Evolutionary conservation across 2,329 filamentous ascomycete genomes (phyloP), one percentile per base, ranked within the genome.

Genomic region (Chrysosporium queenslandicum): DNA sequence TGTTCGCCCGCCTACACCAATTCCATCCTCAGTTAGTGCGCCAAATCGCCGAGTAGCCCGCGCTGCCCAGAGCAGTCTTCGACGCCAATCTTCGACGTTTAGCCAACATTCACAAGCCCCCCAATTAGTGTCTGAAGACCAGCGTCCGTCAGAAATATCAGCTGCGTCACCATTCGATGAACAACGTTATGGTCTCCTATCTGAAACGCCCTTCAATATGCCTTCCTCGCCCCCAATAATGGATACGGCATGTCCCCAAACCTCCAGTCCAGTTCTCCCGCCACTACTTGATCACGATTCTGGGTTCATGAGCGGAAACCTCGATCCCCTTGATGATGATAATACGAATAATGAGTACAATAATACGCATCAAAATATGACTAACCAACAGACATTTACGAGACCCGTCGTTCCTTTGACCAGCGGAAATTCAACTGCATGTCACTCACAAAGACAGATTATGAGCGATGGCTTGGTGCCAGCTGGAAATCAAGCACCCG

Each of bases 191-290:
- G 71, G 71, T 52, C 72, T 72, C 54, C 68, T 73, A 7, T 74
- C 75, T 41, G 75, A 85, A 52, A 94, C 88, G 49, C 85, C 88
- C 3, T 82, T 81, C 46, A 86, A 87, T 50, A 87, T 97, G 60
- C 86, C 86, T 1, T 97, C 92, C 0, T 97, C 91, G 2, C 91
- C 91, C 12, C 92, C 92, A 0, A 76, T 94, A 1, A 81, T 89
- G 56, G 78, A 80, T 58, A 77, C 77, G 34, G 73, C 75, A 27
- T 73, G 75, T 23, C 82, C 85, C 3, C 79, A 81, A 25, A 80
- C 83, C 23, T 95, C 90, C 1, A 97, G 91, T 64, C 92, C 91
- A 1, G 77, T 81, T 40, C 75, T 89, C 46, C 81, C 82, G 49
- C 76, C 77, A 4, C 75, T 83, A 57, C 75, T 70, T 63, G 60